phyloP scores from a whole-genome alignment of 2,329 filamentous ascomycete genomes.

The Paecilomyces formosus region DNA sequence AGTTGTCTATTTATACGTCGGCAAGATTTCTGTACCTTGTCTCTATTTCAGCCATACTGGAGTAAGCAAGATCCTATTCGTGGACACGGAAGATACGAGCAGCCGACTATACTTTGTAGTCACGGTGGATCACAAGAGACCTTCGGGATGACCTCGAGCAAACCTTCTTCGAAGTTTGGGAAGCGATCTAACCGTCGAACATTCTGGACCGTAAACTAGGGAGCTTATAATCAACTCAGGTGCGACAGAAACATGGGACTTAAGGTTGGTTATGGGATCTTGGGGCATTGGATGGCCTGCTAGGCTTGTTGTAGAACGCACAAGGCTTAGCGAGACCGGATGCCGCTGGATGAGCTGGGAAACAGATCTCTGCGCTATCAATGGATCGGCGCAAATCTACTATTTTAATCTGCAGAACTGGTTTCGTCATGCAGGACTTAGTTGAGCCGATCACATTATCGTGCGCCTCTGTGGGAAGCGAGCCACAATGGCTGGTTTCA shows the following conservation, averaged over 20 bases:
- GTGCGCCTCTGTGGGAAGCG: background rate
- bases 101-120: background rate
- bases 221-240: background rate
- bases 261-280: background rate
- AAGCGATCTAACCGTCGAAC: background rate
- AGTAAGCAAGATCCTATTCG: background rate
- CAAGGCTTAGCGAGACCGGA: no score
- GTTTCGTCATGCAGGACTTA: background rate
- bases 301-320: no score
- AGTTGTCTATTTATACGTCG: background rate
- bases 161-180: background rate
- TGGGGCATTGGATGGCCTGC: background rate
- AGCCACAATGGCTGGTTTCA: background rate
- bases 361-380: background rate
- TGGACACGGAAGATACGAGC: background rate
- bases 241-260: background rate
- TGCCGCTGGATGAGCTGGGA: no score
- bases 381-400: background rate
- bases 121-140: background rate
- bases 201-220: background rate
- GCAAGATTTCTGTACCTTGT: background rate
- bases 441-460: background rate
- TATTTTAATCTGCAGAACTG: background rate
- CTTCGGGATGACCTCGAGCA: background rate
- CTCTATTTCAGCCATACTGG: background rate